Percentiles rank a stretch among this genome's conserved stretches.
These are phyloP conservation scores for Tetrapisispora phaffii DNA, from an alignment of 805 yeast genomes.

Conservation along the genomic window DNA sequence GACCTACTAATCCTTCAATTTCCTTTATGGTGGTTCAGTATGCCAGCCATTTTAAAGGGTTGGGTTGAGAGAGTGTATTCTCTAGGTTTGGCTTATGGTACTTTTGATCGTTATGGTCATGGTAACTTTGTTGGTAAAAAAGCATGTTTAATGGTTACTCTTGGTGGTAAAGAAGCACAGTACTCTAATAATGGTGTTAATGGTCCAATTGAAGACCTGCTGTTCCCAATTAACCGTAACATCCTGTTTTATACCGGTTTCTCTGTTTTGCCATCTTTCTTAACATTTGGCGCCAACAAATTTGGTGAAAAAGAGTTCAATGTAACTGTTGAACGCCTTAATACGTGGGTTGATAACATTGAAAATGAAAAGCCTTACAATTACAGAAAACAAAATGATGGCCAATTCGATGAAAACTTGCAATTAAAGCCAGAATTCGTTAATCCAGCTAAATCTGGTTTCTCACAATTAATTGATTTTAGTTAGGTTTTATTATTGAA, in stretches of 20 bases:
- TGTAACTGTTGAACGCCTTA: slow-evolving; percentile 2
- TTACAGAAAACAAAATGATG: slow-evolving; percentile 14
- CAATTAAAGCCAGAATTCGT: slow-evolving; percentile 11
- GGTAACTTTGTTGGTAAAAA: slow-evolving; percentile 14
- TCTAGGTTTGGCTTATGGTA: slow-evolving; percentile 17
- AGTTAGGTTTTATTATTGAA: not conserved
- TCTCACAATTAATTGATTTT: not conserved
- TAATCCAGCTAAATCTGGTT: slow-evolving; percentile 9
- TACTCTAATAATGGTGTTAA: slow-evolving; percentile 14
- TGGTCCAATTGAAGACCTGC: slow-evolving; percentile 18
- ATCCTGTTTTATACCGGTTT: slow-evolving; percentile 20
- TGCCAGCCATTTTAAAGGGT: slow-evolving; percentile 28
- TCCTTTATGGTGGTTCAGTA: slow-evolving; percentile 28
- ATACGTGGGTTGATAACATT: slow-evolving; percentile 6
- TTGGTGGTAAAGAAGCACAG: slow-evolving; percentile 14
- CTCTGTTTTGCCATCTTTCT: slow-evolving; percentile 15
- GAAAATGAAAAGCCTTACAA: slow-evolving; percentile 9
- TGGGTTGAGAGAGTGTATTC: slow-evolving; percentile 24
- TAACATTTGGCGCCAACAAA: slow-evolving; percentile 7
- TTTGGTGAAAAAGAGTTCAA: slow-evolving; percentile 1
- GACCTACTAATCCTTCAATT: slow-evolving; percentile 23
- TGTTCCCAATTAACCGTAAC: slow-evolving; percentile 22
- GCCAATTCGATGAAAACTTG: slow-evolving; percentile 8
- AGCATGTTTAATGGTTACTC: slow-evolving; percentile 9
- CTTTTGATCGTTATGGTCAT: slow-evolving; percentile 16